phyloP scores from a whole-genome alignment of 148 eudicot species.

The Camellia granthamiana region DNA sequence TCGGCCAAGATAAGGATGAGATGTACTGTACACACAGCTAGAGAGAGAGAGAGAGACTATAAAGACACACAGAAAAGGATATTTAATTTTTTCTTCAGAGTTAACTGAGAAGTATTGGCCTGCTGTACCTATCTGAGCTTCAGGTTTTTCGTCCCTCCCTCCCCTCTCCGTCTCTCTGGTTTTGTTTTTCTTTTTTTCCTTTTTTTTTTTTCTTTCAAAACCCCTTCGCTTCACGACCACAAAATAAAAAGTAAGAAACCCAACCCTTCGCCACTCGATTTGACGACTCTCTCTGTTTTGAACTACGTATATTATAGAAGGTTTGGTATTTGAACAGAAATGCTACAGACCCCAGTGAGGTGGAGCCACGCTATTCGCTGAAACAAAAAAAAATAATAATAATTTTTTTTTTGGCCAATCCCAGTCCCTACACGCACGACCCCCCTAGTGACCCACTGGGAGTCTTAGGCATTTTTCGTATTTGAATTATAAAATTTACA shows the following conservation, averaged over 20 bases:
- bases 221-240: conserved; percentile 14
- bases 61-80: neutral
- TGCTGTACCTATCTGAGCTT: conserved; percentile 4
- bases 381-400: too few relatives aligned
- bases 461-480: too few relatives aligned
- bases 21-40: neutral
- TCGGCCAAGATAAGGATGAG: conserved; percentile 15
- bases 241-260: neutral
- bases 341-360: too few relatives aligned
- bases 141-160: neutral
- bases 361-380: too few relatives aligned
- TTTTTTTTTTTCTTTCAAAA: neutral
- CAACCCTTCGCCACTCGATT: conserved; percentile 24
- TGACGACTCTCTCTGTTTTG: conserved; percentile 7
- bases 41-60: neutral
- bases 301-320: too few relatives aligned
- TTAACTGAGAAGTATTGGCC: neutral
- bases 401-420: too few relatives aligned
- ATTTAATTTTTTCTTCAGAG: neutral
- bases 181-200: neutral
- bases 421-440: too few relatives aligned
- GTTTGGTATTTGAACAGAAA: too few relatives aligned
- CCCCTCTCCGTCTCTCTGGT: neutral
- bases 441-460: too few relatives aligned
- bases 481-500: too few relatives aligned